These are phyloP conservation scores for Solanum hybrid DNA, from an alignment of 305 asterid species.

Conservation along the genomic window DNA sequence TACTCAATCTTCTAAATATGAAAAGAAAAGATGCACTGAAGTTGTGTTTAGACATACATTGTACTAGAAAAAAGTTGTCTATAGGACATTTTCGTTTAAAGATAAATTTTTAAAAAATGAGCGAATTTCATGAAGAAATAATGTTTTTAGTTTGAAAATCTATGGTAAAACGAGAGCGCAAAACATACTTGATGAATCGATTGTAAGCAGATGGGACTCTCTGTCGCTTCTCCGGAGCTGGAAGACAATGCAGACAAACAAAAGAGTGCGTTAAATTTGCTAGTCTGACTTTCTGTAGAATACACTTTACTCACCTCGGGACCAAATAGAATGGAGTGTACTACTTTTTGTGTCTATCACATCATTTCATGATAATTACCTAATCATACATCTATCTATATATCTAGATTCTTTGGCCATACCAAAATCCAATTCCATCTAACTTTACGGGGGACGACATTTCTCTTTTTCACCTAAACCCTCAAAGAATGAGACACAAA, in stretches of 20 bases:
- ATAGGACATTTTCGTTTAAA: background rate
- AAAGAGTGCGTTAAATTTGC: slow-evolving; percentile 28
- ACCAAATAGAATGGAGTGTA: slow-evolving; percentile 3
- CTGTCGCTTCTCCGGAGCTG: slow-evolving; percentile 99
- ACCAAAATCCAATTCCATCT: slow-evolving; percentile 18
- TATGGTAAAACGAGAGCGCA: background rate
- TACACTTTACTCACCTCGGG: background rate
- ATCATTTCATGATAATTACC: slow-evolving; percentile 75
- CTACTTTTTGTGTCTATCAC: slow-evolving; percentile 14
- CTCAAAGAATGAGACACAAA: background rate
- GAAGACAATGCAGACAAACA: slow-evolving; percentile 28
- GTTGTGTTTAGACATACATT: background rate
- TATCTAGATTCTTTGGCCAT: slow-evolving; percentile 15
- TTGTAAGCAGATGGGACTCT: slow-evolving; percentile 98
- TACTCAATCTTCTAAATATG: background rate
- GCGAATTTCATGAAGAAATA: background rate
- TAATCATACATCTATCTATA: slow-evolving; percentile 54
- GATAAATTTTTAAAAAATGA: background rate
- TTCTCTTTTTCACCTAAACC: slow-evolving; percentile 1
- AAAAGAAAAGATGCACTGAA: background rate
- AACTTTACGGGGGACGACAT: slow-evolving; percentile 45
- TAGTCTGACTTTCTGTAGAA: slow-evolving; percentile 45
- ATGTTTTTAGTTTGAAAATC: background rate
- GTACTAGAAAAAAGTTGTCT: background rate
- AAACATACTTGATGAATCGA: slow-evolving; percentile 83